These are phyloP conservation scores for Pythium biforme DNA, from an alignment of 352 stramenopile species.

Conservation along the genomic window DNA sequence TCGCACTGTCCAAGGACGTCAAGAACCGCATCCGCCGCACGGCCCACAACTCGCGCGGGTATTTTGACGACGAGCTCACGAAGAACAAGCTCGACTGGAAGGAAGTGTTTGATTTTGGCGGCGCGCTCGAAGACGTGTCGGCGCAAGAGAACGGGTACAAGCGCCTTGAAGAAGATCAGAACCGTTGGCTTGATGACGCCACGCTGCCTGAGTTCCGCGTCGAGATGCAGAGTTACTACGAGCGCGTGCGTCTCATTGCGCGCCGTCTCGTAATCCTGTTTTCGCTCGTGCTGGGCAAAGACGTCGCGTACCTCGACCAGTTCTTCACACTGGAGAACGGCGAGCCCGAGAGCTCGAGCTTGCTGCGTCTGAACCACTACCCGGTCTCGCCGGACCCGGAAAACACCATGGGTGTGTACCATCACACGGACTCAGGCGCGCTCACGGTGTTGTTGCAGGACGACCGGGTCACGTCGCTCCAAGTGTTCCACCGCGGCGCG, in stretches of 20 bases:
- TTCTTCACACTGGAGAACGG: constrained; percentile 38
- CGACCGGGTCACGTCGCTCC: constrained; percentile 51
- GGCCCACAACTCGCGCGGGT: constrained; percentile 84
- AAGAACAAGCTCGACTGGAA: constrained; percentile 95
- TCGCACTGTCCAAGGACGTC: constrained; percentile 59
- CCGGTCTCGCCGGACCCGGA: constrained; percentile 50
- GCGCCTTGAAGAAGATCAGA: constrained; percentile 78
- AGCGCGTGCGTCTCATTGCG: constrained; percentile 45
- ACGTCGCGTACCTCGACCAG: constrained; percentile 52
- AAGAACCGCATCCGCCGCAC: constrained; percentile 61
- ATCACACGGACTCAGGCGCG: constrained; percentile 56
- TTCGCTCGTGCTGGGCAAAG: constrained; percentile 47
- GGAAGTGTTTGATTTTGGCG: constrained; percentile 74
- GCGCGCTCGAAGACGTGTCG: constrained; percentile 35
- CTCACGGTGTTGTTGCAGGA: constrained; percentile 66
- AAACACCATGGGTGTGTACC: constrained; percentile 52
- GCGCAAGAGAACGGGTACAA: constrained; percentile 44
- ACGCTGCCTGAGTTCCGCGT: constrained; percentile 54
- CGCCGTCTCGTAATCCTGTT: constrained; percentile 50
- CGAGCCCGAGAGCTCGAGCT: constrained; percentile 65
- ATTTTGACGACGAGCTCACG: constrained; percentile 93
- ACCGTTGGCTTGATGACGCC: constrained; percentile 68
- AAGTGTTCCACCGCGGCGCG: constrained; percentile 49
- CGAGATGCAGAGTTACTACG: constrained; percentile 38
- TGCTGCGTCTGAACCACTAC: constrained; percentile 92